Conservation (phyloP, 1,139 yeast genomes). For the Yamadazyma sp. region DNA sequence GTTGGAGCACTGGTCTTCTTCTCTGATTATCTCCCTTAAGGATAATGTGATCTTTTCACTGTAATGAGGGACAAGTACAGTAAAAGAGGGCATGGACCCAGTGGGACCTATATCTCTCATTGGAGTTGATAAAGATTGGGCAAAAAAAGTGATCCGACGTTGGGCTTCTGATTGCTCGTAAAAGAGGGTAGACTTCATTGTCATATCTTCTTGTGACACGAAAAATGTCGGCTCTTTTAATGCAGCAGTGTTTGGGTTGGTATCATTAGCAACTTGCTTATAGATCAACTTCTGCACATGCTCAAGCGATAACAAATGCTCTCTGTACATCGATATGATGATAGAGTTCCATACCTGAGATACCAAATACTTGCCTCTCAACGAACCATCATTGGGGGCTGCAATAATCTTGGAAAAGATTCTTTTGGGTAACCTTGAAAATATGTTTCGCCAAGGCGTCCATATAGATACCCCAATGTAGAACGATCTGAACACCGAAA, state of each 20-base stretch:
- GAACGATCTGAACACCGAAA: slow-evolving; percentile 50
- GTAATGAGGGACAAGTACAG: slow-evolving; percentile 54
- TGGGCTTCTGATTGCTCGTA: slow-evolving; percentile 46
- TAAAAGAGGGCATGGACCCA: slow-evolving; percentile 48
- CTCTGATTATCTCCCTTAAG: slow-evolving; percentile 45
- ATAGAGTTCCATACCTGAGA: slow-evolving; percentile 56
- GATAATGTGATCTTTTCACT: slow-evolving; percentile 50
- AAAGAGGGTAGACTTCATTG: slow-evolving; percentile 33
- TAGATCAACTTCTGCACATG: slow-evolving; percentile 50
- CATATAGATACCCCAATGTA: slow-evolving; percentile 54
- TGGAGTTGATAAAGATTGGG: slow-evolving; percentile 54
- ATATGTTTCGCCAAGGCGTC: slow-evolving; percentile 60
- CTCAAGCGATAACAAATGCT: slow-evolving; percentile 51
- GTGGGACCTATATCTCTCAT: slow-evolving; percentile 48
- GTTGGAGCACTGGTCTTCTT: slow-evolving; percentile 49
- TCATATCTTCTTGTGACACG: slow-evolving; percentile 51
- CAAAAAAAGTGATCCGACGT: slow-evolving; percentile 53
- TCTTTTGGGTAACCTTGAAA: slow-evolving; percentile 51
- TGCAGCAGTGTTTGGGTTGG: slow-evolving; percentile 23
- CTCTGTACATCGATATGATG: slow-evolving; percentile 57
- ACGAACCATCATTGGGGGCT: slow-evolving; percentile 27
- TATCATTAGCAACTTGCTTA: slow-evolving; percentile 29
- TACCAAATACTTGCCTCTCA: slow-evolving; percentile 37
- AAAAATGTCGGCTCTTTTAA: slow-evolving; percentile 50
- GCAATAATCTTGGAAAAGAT: slow-evolving; percentile 46